phyloP scores from a whole-genome alignment of 2,329 filamentous ascomycete species.

The Pseudogymnoascus sp. region DNA sequence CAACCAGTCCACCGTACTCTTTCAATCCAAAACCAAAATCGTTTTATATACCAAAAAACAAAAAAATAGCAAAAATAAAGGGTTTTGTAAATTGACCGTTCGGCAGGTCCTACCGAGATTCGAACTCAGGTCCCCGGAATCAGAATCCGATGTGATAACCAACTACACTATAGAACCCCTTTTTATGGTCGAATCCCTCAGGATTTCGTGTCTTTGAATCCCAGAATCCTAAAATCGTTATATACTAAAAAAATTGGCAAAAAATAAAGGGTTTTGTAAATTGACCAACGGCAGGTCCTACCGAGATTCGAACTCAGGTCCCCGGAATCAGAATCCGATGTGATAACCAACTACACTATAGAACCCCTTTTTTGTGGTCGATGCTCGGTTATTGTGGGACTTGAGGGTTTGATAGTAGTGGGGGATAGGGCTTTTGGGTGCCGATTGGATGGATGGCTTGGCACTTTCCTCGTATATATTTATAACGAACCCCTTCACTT shows the following conservation, averaged over 20 bases:
- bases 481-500: background rate
- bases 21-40: background rate
- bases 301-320: slow-evolving; percentile 1
- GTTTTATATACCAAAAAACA: background rate
- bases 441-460: background rate
- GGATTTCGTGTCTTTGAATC: too few relatives aligned
- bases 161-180: background rate
- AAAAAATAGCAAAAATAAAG: background rate
- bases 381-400: background rate
- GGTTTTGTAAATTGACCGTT: background rate
- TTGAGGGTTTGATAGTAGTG: background rate
- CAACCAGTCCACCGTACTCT: background rate
- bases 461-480: background rate
- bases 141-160: slow-evolving; percentile 2
- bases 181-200: background rate
- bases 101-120: background rate
- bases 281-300: background rate
- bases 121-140: slow-evolving; percentile 1
- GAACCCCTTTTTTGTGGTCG: background rate
- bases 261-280: background rate
- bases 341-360: slow-evolving; percentile 3
- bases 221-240: too few relatives aligned
- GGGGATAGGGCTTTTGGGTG: background rate
- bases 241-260: background rate
- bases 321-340: slow-evolving; percentile 1